Conservation (phyloP, 805 yeast genomes). For the Yamadazyma akitaensis region DNA sequence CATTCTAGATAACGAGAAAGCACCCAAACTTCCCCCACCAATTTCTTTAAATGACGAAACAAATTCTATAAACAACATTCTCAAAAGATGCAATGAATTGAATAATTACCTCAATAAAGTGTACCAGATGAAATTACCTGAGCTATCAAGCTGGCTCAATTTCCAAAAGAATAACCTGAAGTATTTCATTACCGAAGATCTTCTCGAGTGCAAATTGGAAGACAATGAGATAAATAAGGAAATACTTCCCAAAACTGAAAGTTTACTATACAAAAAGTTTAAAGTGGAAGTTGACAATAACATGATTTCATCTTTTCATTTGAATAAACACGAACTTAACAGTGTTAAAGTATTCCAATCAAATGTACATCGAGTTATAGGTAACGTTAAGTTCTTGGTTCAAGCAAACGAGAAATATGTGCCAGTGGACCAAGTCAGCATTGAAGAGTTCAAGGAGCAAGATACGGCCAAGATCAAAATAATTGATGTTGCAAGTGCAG, state of each 20-base stretch:
- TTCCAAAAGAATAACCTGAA: constrained; percentile 18
- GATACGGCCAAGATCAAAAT: too few relatives aligned
- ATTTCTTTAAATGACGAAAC: constrained; percentile 14
- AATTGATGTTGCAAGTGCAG: too few relatives aligned
- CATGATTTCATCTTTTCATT: constrained; percentile 16
- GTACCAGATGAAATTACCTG: constrained; percentile 21
- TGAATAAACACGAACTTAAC: constrained; percentile 21
- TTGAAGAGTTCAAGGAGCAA: background rate
- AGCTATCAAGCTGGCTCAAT: constrained; percentile 22
- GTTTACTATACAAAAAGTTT: constrained; percentile 13
- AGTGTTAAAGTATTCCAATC: constrained; percentile 24
- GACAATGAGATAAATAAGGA: constrained; percentile 20
- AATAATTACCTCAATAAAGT: constrained; percentile 23
- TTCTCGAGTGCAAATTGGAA: background rate
- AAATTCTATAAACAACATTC: constrained; percentile 12
- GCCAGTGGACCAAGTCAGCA: background rate
- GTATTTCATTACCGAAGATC: constrained; percentile 5
- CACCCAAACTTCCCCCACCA: constrained; percentile 32
- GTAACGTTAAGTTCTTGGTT: background rate
- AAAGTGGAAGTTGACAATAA: background rate
- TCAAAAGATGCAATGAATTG: constrained; percentile 23
- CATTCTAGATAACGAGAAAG: constrained; percentile 10
- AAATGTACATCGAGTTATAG: constrained; percentile 16
- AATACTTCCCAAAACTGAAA: constrained; percentile 19
- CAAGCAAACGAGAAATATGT: background rate